Percentiles rank a stretch among this genome's conserved stretches.
Conservation (phyloP, 2,329 filamentous ascomycete species). For the Talaromyces rugulosus region DNA sequence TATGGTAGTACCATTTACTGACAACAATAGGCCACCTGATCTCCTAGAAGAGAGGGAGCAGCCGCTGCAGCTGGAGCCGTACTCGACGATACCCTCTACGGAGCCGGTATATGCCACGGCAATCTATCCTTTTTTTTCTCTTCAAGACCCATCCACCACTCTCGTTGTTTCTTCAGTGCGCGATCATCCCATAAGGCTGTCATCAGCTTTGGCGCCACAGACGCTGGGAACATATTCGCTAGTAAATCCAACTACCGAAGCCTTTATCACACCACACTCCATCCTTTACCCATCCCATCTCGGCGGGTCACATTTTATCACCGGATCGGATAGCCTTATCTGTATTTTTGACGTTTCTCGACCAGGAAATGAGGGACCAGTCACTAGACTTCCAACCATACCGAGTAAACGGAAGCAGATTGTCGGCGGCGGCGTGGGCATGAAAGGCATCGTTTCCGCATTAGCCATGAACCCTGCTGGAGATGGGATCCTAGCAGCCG, state of each 20-base stretch:
- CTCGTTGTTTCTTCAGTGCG: conserved; percentile 50
- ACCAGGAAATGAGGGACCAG: conserved; percentile 43
- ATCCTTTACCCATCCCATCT: conserved; percentile 48
- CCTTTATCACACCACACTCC: conserved; percentile 51
- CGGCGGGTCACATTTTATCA: conserved; percentile 51
- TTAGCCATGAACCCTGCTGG: conserved; percentile 42
- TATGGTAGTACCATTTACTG: background rate
- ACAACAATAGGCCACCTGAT: conserved; percentile 39
- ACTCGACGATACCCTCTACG: conserved; percentile 42
- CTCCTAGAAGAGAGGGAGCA: conserved; percentile 38
- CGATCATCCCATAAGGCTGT: conserved; percentile 54
- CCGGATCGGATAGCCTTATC: conserved; percentile 52
- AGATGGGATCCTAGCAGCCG: conserved; percentile 53
- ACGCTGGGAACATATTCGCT: conserved; percentile 52
- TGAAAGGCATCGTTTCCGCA: conserved; percentile 54
- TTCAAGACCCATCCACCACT: conserved; percentile 47
- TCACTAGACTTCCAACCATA: conserved; percentile 44
- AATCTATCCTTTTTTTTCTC: conserved; percentile 52
- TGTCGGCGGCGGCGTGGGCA: conserved; percentile 45
- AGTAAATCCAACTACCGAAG: conserved; percentile 53
- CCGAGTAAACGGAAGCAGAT: conserved; percentile 45
- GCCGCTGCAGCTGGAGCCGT: conserved; percentile 40
- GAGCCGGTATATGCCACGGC: conserved; percentile 53
- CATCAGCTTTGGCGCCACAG: conserved; percentile 50
- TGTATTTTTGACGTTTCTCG: conserved; percentile 54